Percentiles rank a stretch among this genome's conserved stretches.
Evolutionary conservation across 1,139 yeast genomes (phyloP).

Genomic region (Pichia sp.): DNA sequence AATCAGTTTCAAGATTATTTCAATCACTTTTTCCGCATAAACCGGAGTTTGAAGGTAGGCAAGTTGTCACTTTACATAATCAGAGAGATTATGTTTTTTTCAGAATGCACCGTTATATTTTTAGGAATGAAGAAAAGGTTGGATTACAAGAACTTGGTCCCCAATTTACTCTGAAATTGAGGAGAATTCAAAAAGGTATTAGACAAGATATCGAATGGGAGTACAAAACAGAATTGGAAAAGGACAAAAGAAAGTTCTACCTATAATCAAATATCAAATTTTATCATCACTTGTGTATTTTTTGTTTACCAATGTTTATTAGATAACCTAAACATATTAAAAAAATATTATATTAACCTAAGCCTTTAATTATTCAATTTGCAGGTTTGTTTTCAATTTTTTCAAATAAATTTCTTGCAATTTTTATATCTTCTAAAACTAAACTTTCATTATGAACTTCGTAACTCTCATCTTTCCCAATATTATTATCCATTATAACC

Average conservation of each 20-base stretch:
- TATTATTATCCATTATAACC: slow-evolving; percentile 45
- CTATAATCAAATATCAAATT: slow-evolving; percentile 35
- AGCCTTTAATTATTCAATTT: neutral
- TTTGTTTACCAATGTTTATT: neutral
- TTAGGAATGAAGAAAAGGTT: slow-evolving; percentile 82
- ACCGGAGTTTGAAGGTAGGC: slow-evolving; percentile 93
- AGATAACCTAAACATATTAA: neutral
- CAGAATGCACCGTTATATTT: slow-evolving; percentile 89
- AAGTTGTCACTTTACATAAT: slow-evolving; percentile 90
- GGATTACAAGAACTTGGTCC: slow-evolving; percentile 97
- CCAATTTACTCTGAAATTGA: slow-evolving; percentile 81
- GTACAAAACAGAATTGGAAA: slow-evolving; percentile 92
- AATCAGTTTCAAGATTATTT: slow-evolving; percentile 84
- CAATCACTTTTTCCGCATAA: slow-evolving; percentile 87
- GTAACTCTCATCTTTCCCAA: slow-evolving; percentile 26
- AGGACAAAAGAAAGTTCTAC: slow-evolving; percentile 88
- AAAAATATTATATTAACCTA: neutral
- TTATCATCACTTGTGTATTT: neutral
- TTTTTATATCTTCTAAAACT: slow-evolving; percentile 58
- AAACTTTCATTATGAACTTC: slow-evolving; percentile 54
- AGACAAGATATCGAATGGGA: slow-evolving; percentile 95
- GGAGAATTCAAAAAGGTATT: slow-evolving; percentile 86
- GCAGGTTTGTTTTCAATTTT: slow-evolving; percentile 22
- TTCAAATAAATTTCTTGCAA: slow-evolving; percentile 58
- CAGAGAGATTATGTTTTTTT: slow-evolving; percentile 93